Percentiles rank a stretch among this genome's conserved stretches.
These are phyloP conservation scores for Eucalyptus sp. DNA, from an alignment of 345 rosid species.

Conservation along the genomic window DNA sequence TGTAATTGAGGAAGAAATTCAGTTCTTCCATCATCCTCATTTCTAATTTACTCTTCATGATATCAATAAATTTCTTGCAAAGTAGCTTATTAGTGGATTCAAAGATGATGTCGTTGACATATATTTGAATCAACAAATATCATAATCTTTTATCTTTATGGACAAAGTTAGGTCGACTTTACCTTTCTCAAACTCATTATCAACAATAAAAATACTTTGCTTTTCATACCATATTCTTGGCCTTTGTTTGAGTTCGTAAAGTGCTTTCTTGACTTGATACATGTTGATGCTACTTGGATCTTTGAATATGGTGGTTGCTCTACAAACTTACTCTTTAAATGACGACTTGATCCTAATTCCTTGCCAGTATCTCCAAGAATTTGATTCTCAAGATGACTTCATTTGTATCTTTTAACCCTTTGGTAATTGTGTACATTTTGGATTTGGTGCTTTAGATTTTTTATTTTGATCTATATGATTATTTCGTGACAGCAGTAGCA, in stretches of 20 bases:
- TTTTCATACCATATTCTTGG: background rate
- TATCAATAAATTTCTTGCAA: background rate
- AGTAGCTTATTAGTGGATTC: background rate
- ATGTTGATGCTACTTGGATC: background rate
- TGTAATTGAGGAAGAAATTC: background rate
- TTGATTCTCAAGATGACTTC: background rate
- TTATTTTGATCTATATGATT: too few species aligned
- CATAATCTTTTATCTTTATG: background rate
- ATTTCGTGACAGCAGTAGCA: background rate
- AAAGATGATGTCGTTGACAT: background rate
- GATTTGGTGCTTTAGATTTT: background rate
- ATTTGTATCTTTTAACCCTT: background rate
- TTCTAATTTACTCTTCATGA: background rate
- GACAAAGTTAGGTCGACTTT: background rate
- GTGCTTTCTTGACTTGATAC: background rate
- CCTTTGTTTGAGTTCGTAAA: background rate
- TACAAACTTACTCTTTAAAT: background rate
- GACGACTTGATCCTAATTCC: fast-evolving
- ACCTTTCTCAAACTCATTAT: background rate
- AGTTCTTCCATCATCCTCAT: background rate
- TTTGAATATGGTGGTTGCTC: background rate
- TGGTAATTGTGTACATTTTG: too few species aligned
- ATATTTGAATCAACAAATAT: background rate
- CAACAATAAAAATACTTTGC: background rate
- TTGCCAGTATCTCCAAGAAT: background rate